phyloP scores from a whole-genome alignment of 2,329 filamentous ascomycete genomes.

The Cryphonectria japonica region DNA sequence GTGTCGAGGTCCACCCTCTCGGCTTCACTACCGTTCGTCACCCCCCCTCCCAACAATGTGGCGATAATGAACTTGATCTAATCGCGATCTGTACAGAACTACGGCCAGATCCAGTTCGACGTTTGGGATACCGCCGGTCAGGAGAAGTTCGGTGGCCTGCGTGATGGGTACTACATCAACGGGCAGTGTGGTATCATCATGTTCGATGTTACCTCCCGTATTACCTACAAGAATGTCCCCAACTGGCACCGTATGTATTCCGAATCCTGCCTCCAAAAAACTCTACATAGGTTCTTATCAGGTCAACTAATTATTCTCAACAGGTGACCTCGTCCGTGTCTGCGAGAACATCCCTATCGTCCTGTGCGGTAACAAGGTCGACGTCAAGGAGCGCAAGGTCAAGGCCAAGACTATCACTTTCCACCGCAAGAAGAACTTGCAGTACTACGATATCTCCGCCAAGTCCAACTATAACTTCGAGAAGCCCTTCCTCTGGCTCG shows the following conservation, averaged over 20 bases:
- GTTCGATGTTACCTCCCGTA: slow-evolving; percentile 99
- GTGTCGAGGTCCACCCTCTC: slow-evolving; percentile 99
- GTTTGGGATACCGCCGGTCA: slow-evolving; percentile 99
- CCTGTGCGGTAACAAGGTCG: slow-evolving; percentile 98
- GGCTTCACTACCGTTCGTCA: slow-evolving; percentile 92
- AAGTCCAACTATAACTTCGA: slow-evolving; percentile 99
- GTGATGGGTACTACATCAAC: slow-evolving; percentile 99
- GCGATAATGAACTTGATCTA: slow-evolving; percentile 31
- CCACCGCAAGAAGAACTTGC: slow-evolving; percentile 99
- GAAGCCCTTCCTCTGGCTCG: slow-evolving; percentile 99
- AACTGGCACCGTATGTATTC: slow-evolving; percentile 97
- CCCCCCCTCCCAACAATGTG: slow-evolving; percentile 25
- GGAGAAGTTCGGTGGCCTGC: slow-evolving; percentile 99
- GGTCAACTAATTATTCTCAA: slow-evolving; percentile 27
- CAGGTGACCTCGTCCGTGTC: slow-evolving; percentile 96
- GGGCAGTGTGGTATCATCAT: slow-evolving; percentile 99
- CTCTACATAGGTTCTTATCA: background rate
- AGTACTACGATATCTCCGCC: slow-evolving; percentile 99
- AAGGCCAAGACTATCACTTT: slow-evolving; percentile 99
- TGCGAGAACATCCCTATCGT: slow-evolving; percentile 99
- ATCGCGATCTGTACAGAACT: slow-evolving; percentile 66
- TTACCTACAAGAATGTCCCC: slow-evolving; percentile 99
- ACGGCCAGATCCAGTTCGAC: slow-evolving; percentile 96
- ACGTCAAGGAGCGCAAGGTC: slow-evolving; percentile 99
- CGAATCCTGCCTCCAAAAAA: background rate